Conservation (phyloP, 2,329 filamentous ascomycete genomes). For the Mariannaea sp. region DNA sequence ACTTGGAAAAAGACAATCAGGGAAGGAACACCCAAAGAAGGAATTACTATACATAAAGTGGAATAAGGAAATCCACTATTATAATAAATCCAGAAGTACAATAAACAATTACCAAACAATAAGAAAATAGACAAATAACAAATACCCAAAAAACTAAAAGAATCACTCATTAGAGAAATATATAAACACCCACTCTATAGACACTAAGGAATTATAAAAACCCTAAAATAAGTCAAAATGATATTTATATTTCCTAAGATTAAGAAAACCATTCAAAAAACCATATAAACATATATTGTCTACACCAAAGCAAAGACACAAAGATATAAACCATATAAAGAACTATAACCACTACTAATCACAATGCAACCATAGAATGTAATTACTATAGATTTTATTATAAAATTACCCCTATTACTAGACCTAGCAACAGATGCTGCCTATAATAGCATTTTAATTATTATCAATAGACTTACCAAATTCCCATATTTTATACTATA, state of each 20-base stretch:
- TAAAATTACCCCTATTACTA: slow-evolving; percentile 16
- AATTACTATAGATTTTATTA: slow-evolving; percentile 22
- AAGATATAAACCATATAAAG: slow-evolving; percentile 15
- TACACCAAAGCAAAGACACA: neutral
- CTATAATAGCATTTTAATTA: slow-evolving; percentile 21
- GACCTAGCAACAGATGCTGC: slow-evolving; percentile 10
- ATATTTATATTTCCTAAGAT: slow-evolving; percentile 6
- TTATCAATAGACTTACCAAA: slow-evolving; percentile 14
- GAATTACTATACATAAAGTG: neutral
- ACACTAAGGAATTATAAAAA: slow-evolving; percentile 18
- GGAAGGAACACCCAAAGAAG: neutral
- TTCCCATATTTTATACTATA: slow-evolving; percentile 13
- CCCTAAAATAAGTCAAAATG: slow-evolving; percentile 9
- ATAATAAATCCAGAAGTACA: neutral
- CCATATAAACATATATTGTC: slow-evolving; percentile 9
- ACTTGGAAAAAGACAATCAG: neutral
- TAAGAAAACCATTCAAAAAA: slow-evolving; percentile 2
- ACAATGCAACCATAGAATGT: slow-evolving; percentile 14
- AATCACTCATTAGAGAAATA: slow-evolving; percentile 11
- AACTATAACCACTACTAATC: slow-evolving; percentile 18
- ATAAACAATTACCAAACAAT: neutral
- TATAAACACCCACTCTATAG: slow-evolving; percentile 15
- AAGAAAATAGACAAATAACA: neutral
- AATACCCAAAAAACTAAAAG: slow-evolving; percentile 4
- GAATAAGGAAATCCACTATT: neutral